Base-by-base conservation (phyloP, 1,139 yeast species). In the Yamadazyma blattariae region DNA sequence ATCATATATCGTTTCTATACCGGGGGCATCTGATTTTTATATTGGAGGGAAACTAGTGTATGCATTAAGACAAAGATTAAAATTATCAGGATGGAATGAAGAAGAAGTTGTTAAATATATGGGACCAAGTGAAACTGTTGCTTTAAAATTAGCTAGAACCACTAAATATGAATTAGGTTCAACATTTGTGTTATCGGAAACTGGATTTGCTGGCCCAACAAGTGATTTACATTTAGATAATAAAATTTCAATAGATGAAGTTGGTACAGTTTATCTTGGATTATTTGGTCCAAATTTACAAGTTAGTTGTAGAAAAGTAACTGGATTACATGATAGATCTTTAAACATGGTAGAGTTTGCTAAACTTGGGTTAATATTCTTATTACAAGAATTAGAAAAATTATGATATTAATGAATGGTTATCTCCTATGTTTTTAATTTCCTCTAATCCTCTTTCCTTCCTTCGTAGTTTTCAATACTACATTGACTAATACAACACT, bases 151-250 rank as follows among this genome's bases (percentile, higher is more conserved):
- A 48, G 95, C 96, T 2, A 66, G 96, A 37, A 86, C 86, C 40
- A 68, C 89, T 37, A 72, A 82, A 51, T 76, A 86, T 45, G 96
- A 87, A 54, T 70, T 86, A 44, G 95, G 95, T 0, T 79, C 89
- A 7, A 83, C 90, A 0, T 86, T 79, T 59, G 88, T 86, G 6
- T 67, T 87, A 24, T 81, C 90, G 0, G 96, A 87, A 54, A 82
- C 95, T 0, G 96, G 96, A 2, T 82, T 84, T 67, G 94, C 95
- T 0, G 95, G 95, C 1, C 94, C 94, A 10, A 67, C 81, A 0
- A 61, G 71, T 2, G 68, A 66, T 44, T 64, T 65, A 29, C 74
- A 68, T 38, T 56, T 68, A 37, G 45, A 45, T 29, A 44, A 42
- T 11, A 41, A 45, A 10, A 47, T 14, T 20, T 47, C 17, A 19